Base-by-base conservation (phyloP, 805 yeast genomes). In the Starmerella stigmatis region DNA sequence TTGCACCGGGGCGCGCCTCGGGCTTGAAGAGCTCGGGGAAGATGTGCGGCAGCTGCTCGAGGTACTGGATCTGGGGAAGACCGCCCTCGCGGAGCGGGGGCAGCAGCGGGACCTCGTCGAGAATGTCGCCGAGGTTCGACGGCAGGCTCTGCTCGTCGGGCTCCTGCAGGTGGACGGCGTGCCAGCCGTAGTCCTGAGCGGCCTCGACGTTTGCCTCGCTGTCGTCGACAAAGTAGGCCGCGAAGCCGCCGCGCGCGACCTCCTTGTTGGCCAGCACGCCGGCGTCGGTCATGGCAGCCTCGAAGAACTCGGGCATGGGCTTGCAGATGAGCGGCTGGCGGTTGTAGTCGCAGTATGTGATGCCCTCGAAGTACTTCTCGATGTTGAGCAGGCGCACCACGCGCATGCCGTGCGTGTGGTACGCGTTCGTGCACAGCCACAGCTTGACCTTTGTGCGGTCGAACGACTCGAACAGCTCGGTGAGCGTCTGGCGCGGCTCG, bases 361-460 rank as follows among this genome's bases (percentile, higher is more conserved):
- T 72, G 0, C 98, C 98, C 53, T 89, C 97, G 60, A 92, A 88
- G 44, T 86, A 60, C 60, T 88, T 96, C n/a, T 89, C 96, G 23
- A 89, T 62, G 2, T 96, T 96, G 40, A 89, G 67, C 39, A 89
- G 68, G 34, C 78, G 72, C 16, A 86, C 71, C 25, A 86, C 94
- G 41, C 96, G 71, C 36, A 78, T 57, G 0, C 89, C 98, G 64
- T 89, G 98, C 57, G 77, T 86, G 60, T 80, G 79, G 66, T 89
- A 89, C 1, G 98, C 97, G 61, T 89, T 89, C 4, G 98, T 89
- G 58, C 86, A 82, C 35, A 92, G 71, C 98, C 98, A 89, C 51
- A 89, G 66, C 56, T 78, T 80, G 46, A 80, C 76, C 51, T 76
- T 74, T 1, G 74, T 69, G n/a, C 63, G 51, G 53, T 67, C 70